Percentiles rank a stretch among this genome's conserved stretches.
Conservation (phyloP, 1,284 basidiomycete species). For the Rhodofomes roseus region DNA sequence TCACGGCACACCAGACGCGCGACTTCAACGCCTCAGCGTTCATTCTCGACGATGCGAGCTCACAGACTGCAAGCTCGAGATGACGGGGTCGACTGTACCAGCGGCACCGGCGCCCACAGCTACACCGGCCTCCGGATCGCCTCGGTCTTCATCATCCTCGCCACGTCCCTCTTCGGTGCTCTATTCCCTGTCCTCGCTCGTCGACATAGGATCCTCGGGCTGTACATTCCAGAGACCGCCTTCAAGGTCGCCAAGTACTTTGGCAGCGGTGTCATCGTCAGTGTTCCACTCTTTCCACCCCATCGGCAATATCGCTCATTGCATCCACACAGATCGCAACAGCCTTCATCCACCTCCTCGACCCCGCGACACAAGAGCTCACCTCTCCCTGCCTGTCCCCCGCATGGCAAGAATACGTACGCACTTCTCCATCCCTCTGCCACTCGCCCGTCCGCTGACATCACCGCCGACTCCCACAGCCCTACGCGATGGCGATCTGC, state of each 20-base stretch:
- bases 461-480: conserved; percentile 36
- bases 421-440: conserved; percentile 24
- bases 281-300: conserved; percentile 26
- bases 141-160: conserved; percentile 86
- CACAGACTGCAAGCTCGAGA: not conserved
- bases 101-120: conserved; percentile 30
- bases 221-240: conserved; percentile 51
- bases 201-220: conserved; percentile 48
- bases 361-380: conserved; percentile 73
- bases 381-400: conserved; percentile 68
- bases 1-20: not conserved
- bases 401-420: conserved; percentile 73
- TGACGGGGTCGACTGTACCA: not conserved
- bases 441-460: conserved; percentile 3
- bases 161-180: conserved; percentile 65
- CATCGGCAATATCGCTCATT: not conserved
- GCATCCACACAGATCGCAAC: conserved; percentile 71
- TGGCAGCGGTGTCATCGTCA: conserved; percentile 87
- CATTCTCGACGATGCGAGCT: not conserved
- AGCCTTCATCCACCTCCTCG: conserved; percentile 83
- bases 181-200: conserved; percentile 81
- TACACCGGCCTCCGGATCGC: conserved; percentile 64
- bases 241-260: conserved; percentile 95
- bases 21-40: not conserved
- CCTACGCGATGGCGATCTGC: conserved; percentile 78